These are phyloP conservation scores for Colletotrichum gigasporum DNA, from an alignment of 2,329 filamentous ascomycete genomes.

Conservation along the genomic window DNA sequence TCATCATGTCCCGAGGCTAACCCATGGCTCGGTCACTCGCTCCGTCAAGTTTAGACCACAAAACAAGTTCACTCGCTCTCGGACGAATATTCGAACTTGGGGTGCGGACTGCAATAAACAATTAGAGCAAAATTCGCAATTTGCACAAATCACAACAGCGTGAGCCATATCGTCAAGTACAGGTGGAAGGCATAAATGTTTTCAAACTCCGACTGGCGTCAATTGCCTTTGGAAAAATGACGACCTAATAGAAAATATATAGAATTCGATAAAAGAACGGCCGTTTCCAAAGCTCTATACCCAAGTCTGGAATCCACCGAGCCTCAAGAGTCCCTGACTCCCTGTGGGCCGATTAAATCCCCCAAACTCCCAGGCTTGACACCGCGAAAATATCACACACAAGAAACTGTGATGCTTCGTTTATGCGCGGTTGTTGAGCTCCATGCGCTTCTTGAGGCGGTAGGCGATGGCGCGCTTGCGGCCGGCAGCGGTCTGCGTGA, in stretches of 20 bases:
- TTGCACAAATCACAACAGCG: not conserved
- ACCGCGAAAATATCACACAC: not conserved
- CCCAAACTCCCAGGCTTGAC: conserved; percentile 23
- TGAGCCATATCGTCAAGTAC: not conserved
- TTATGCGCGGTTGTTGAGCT: conserved; percentile 38
- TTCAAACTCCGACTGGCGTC: conserved; percentile 29
- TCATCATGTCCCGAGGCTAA: too few species aligned
- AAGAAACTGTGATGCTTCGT: conserved; percentile 4
- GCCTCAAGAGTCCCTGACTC: conserved; percentile 26
- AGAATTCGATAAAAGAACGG: conserved; percentile 26
- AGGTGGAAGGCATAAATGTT: not conserved
- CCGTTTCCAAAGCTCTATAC: conserved; percentile 30
- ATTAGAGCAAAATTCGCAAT: too few species aligned
- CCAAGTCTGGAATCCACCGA: conserved; percentile 15
- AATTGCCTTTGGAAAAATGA: conserved; percentile 26
- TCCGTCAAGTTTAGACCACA: too few species aligned
- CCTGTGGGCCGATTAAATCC: not conserved
- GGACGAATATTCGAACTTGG: too few species aligned
- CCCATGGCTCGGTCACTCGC: too few species aligned
- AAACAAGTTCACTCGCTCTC: not conserved
- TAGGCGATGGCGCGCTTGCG: conserved; percentile 71
- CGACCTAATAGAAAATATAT: conserved; percentile 24
- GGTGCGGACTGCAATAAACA: too few species aligned
- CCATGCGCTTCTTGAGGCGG: conserved; percentile 49
- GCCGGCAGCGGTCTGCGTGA: conserved; percentile 67